Evolutionary conservation across 805 yeast genomes (phyloP).

Genomic region (Candida incommunis): DNA sequence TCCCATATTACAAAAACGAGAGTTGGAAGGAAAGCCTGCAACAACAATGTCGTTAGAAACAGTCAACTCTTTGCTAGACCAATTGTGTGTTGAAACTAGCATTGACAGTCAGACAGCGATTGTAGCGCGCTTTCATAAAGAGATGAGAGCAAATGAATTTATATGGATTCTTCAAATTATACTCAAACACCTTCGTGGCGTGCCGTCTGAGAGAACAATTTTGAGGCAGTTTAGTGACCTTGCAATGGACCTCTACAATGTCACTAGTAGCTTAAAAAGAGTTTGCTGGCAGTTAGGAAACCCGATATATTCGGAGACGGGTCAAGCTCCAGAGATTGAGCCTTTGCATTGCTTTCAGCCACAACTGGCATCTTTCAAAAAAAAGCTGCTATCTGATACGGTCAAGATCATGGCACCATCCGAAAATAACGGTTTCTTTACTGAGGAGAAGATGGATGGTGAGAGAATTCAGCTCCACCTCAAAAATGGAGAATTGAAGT

Average conservation of each 20-base stretch:
- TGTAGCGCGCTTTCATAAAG: slow-evolving; percentile 35
- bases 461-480: slow-evolving; percentile 76
- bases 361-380: slow-evolving; percentile 51
- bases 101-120: slow-evolving; percentile 29
- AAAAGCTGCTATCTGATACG: slow-evolving; percentile 34
- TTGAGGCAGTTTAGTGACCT: slow-evolving; percentile 65
- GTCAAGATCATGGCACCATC: slow-evolving; percentile 29
- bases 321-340: slow-evolving; percentile 27
- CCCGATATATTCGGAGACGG: slow-evolving; percentile 29
- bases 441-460: slow-evolving; percentile 92
- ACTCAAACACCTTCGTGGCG: slow-evolving; percentile 32
- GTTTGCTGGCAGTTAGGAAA: slow-evolving; percentile 47
- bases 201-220: slow-evolving; percentile 45
- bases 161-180: slow-evolving; percentile 57
- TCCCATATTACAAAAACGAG: slow-evolving; percentile 35
- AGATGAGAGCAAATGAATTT: slow-evolving; percentile 47
- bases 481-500: slow-evolving; percentile 29
- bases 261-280: slow-evolving; percentile 47
- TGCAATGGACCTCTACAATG: slow-evolving; percentile 47
- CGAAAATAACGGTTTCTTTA: slow-evolving; percentile 33
- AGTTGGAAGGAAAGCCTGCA: slow-evolving; percentile 25
- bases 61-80: slow-evolving; percentile 34
- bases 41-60: slow-evolving; percentile 26
- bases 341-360: slow-evolving; percentile 55
- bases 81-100: slow-evolving; percentile 22